A percentile compares a stretch with the other conserved stretches of the same genome.
These are phyloP conservation scores for Lathyrus aphaca DNA, from an alignment of 306 rosid species.

Conservation along the genomic window DNA sequence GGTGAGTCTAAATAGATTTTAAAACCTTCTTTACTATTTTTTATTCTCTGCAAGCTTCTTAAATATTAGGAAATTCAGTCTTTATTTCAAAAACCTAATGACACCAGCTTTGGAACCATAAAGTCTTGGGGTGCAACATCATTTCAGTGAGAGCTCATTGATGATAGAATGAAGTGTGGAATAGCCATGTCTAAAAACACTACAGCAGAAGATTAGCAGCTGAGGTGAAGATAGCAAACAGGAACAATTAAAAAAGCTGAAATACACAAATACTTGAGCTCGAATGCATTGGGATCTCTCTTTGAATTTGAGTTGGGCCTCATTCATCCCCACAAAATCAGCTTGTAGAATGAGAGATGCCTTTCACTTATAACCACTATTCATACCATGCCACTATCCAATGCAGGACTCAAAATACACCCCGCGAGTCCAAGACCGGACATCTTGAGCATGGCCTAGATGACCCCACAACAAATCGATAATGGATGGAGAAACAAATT, in stretches of 20 bases:
- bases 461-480: background rate
- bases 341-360: background rate
- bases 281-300: background rate
- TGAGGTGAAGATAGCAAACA: background rate
- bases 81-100: background rate
- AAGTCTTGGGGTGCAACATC: slow-evolving; percentile 7
- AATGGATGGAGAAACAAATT: background rate
- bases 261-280: background rate
- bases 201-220: background rate
- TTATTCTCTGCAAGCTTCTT: background rate
- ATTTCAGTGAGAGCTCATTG: background rate
- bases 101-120: slow-evolving; percentile 28
- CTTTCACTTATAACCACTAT: background rate
- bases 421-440: background rate
- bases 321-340: background rate
- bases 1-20: background rate
- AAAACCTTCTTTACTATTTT: background rate
- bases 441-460: background rate
- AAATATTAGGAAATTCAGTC: background rate
- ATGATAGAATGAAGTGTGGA: background rate
- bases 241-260: background rate
- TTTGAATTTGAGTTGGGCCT: background rate
- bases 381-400: background rate
- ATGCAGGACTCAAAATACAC: background rate
- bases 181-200: background rate